Base-by-base conservation (phyloP, 1,139 yeast genomes). In the Candida gigantensis region DNA sequence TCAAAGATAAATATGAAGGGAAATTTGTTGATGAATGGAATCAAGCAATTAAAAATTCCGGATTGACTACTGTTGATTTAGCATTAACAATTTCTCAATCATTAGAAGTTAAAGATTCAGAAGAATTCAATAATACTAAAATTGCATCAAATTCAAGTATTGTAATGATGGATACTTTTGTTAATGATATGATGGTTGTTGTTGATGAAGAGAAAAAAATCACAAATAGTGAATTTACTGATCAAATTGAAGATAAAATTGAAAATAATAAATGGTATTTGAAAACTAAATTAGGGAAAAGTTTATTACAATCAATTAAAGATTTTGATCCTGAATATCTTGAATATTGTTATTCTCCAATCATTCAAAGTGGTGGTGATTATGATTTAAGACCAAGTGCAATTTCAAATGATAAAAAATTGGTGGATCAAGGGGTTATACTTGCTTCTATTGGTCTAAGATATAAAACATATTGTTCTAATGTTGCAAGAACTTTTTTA, bases 281-380 rank as follows among this genome's bases (percentile, higher is more conserved):
- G 48, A 84, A 83, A 51, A 60, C 79, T 7, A 74, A 81, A 7
- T 56, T 77, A 31, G 90, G 84, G 45, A 72, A 81, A 47, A 76
- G 74, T 41, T 56, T 76, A 21, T 58, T 67, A 43, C 72, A 65
- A 28, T 66, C 64, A 24, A 49, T 55, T 39, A 54, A 66, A 33
- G 80, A 79, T 39, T 84, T 88, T 49, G 96, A 88, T 52, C 71
- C 84, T 3, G 81, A 79, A 44, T 79, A 81, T 45, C 65, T 92
- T 24, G 97, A 92, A 60, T 92, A 97, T 97, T 86, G 96, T 51
- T 89, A 88, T 60, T 80, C 89, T 32, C 97, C 98, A 20, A 85
- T 88, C 40, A 75, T 92, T 41, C 96, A 90, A 62, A 84, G 95
- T 50, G 95, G 95, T 36, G 89, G 88, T 30, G 80, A 81, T 37